phyloP scores from a whole-genome alignment of 2,329 filamentous ascomycete genomes.

The Aurifilum marmelostoma region DNA sequence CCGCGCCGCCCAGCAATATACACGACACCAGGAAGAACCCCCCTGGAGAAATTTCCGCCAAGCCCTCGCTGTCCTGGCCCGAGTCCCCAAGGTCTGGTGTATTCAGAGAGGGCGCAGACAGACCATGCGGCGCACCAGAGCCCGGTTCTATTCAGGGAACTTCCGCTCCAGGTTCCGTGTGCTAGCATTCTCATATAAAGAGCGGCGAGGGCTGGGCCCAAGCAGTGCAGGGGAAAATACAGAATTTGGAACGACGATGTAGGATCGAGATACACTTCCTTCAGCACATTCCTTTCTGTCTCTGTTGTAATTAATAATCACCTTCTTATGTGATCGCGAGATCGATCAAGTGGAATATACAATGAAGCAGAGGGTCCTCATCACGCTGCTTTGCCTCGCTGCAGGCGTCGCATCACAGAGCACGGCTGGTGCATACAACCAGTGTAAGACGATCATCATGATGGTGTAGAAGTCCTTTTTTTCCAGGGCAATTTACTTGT shows the following conservation, averaged over 20 bases:
- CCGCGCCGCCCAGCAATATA: not conserved
- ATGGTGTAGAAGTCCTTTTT: not conserved
- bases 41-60: not conserved
- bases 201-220: not conserved
- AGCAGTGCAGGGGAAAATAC: not conserved
- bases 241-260: not conserved
- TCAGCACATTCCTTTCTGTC: not conserved
- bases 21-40: not conserved
- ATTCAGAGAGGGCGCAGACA: not conserved
- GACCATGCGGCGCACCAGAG: constrained; percentile 1
- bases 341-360: not conserved
- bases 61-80: not conserved
- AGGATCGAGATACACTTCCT: not conserved
- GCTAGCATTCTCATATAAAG: constrained; percentile 9
- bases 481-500: not conserved
- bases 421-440: constrained; percentile 23
- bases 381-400: constrained; percentile 6
- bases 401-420: constrained; percentile 21
- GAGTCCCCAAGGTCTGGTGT: not conserved
- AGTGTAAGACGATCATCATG: constrained; percentile 24
- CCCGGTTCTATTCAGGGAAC: constrained; percentile 6
- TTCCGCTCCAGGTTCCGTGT: not conserved
- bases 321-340: not conserved
- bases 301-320: too few species aligned
- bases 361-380: not conserved